Percentiles rank a stretch among this genome's conserved stretches.
phyloP scores from a whole-genome alignment of 768 basidiomycete species.

The Thelephora ganbajun region DNA sequence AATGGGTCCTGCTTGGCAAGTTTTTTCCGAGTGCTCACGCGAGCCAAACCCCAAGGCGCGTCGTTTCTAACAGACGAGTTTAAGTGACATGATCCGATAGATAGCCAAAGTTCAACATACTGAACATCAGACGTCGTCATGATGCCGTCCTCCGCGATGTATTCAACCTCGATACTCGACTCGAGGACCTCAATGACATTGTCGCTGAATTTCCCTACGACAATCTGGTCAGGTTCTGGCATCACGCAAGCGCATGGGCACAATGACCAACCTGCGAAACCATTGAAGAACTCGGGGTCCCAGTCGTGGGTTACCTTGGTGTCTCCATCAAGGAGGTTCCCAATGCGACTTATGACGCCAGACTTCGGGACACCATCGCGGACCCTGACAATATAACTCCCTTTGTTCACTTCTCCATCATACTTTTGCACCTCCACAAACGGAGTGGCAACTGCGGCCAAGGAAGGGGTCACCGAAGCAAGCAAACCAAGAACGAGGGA shows the following conservation, averaged over 20 bases:
- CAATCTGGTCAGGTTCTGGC: background rate
- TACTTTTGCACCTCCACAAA: conserved; percentile 1
- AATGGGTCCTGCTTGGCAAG: conserved; percentile 6
- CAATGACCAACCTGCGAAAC: conserved; percentile 10
- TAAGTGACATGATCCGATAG: background rate
- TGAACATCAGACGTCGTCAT: conserved; percentile 6
- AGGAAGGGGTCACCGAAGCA: no score
- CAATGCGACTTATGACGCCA: conserved; percentile 7
- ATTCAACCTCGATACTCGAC: conserved; percentile 11
- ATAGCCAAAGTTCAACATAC: background rate
- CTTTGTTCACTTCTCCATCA: conserved; percentile 6
- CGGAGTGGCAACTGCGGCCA: background rate
- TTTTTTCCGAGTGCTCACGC: conserved; percentile 7
- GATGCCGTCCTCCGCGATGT: conserved; percentile 11
- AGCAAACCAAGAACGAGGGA: no score
- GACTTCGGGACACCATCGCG: conserved; percentile 10
- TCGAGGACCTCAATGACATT: conserved; percentile 10
- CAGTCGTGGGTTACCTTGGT: conserved; percentile 7
- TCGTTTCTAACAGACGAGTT: conserved; percentile 5
- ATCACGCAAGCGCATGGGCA: background rate
- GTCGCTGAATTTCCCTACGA: conserved; percentile 7
- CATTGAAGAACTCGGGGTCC: conserved; percentile 9
- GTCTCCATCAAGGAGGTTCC: conserved; percentile 2
- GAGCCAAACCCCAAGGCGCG: conserved; percentile 12
- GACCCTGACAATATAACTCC: conserved; percentile 13